Base-by-base conservation (phyloP, 805 yeast genomes). In the Candida lessepsii region DNA sequence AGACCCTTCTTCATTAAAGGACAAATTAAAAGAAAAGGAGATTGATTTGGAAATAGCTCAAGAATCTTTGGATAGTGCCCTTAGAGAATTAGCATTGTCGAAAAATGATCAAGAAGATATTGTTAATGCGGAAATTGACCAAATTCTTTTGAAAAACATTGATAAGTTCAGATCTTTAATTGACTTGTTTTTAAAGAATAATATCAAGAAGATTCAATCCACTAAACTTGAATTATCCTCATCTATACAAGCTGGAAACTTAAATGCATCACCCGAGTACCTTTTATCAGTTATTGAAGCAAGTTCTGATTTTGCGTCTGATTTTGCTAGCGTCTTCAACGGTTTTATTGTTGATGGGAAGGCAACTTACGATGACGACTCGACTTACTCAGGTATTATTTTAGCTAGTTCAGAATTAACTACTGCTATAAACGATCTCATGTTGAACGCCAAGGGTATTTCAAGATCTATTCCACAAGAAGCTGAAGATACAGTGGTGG, bases 241-340 rank as follows among this genome's bases (percentile, higher is more conserved):
- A 4, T 86, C 93, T 21, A 77, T 83, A 78, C 87, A 84, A 60
- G 86, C 88, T 3, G 93, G 93, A 40, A 86, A 85, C 56, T 78
- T 80, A 49, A 81, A 80, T 56, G 73, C 93, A 2, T 76, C 91
- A 0, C 86, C 91, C 2, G 81, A 76, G 48, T 82, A 77, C 51
- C 60, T 83, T 16, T 65, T 81, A 25, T 81, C 91, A 0, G 66
- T 86, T 29, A 67, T 82, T 46, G 96, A 89, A 55, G 75, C 81
- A 47, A 74, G 83, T 14, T 76, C 87, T 0, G 76, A 80, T 28
- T 66, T 76, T 11, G 88, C 90, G 0, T 86, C 90, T 5, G 90
- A 83, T 28, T 86, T 89, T 60, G 85, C 95, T 4, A 76, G 81
- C 18, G 78, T 82, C 5, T 87, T 86, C 68, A 86, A 83, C 56